Evolutionary conservation across 192 early-diverging fungal species (phyloP), one percentile per base, ranked within the genome.

Genomic region (Entomortierella chlamydospora): DNA sequence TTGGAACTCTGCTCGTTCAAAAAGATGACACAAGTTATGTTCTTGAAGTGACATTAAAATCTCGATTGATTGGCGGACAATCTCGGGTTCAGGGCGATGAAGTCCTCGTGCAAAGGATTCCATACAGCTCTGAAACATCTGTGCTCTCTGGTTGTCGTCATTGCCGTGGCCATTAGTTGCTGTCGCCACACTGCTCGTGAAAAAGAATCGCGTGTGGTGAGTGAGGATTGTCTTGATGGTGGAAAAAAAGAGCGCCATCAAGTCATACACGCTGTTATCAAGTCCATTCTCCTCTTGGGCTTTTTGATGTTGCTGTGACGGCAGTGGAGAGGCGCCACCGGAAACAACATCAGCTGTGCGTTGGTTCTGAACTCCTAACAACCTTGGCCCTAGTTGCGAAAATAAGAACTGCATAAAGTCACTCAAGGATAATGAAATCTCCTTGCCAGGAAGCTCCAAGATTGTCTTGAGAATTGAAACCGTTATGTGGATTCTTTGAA

Each of bases 1-100:
- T 52, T 70, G 67, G 26, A 79, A 79, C 51, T 79, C 76, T 13
- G 9, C 31, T 28, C 76, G 67, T 25, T 65, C 65, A 66, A 79
- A 79, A 2, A 79, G 28, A 39, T 63, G 76, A 45, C 76, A 79
- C 2, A 65, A 68, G 12, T 26, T 59, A 31, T 70, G 67, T 23
- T 70, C 52, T 12, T 79, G 65, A 4, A 70, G 42, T 17, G 53
- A 42, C 5, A 26, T 13, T 10, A 79, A 49, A 7, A 79, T 64
- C 30, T 70, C 62, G 23, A 79, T 66, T 49, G 68, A 64, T n/a
- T 70, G 68, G 10, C 76, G 67, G 23, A 79, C 76, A 2, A 66
- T 25, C 6, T 70, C 76, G 15, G 76, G 76, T 18, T 79, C 68
- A 9, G 67, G 68, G 23, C 76, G 61, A 22, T 55, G 62, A 4